Base-by-base conservation (phyloP, 225 moss, liverwort and hornwort genomes). In the Physcomitrium patens region DNA sequence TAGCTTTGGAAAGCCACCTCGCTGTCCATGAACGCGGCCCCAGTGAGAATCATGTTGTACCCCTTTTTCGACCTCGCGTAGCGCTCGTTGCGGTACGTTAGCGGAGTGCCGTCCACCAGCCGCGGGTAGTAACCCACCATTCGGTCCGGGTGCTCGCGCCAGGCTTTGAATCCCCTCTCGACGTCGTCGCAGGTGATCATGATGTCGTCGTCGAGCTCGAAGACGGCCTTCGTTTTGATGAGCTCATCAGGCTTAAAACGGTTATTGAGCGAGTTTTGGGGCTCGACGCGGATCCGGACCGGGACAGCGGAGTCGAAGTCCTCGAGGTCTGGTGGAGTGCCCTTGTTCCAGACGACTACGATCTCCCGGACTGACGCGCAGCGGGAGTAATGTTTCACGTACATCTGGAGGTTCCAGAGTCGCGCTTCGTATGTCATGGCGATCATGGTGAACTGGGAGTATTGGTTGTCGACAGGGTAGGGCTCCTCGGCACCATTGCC, bases 171-270 rank as follows among this genome's bases (percentile, higher is more conserved):
- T 0, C 86, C 90, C 56, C 90, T 76, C 69, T 93, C 90, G 3
- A 93, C 83, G 64, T 93, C 92, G 48, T 93, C 88, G 60, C 93
- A 93, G 0, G 90, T 87, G 86, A 93, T 83, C 92, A 93, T 93
- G 8, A 93, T 90, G 71, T 91, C 91, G 65, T 93, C 93, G 46
- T 93, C 91, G 54, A 93, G 82, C 90, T 93, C 90, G 44, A 93
- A 76, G 10, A 89, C 87, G 19, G 89, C 90, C 18, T 78, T 75
- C 11, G 90, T 91, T 54, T 71, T 79, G 48, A 93, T 89, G 9
- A 65, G 58, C 3, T 78, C 68, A 49, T 91, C 91, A 5, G 73
- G 84, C 60, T 74, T 85, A 76, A 92, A 92, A 3, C 92, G 65
- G 45, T 92, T 92, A 74, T 92, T 92, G 16, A 92, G 86, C 1